Conservation (phyloP, 2,329 filamentous ascomycete species). For the Raffaelea ambrosiae region DNA sequence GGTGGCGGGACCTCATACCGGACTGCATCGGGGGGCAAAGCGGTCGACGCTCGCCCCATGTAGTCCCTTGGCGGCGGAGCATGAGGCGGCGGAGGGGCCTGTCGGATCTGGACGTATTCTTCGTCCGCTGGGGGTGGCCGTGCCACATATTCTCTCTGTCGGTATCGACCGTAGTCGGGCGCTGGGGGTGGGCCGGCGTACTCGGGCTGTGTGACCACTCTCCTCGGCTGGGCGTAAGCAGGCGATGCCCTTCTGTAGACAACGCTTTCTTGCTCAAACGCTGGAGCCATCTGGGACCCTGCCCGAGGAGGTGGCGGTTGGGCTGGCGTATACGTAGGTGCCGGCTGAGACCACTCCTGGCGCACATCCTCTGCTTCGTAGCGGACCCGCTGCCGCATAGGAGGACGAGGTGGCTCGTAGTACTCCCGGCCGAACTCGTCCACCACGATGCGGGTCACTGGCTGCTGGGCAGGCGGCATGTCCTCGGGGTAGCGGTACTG, state of each 20-base stretch:
- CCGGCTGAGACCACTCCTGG: constrained; percentile 30
- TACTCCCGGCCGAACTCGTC: constrained; percentile 82
- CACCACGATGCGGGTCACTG: constrained; percentile 60
- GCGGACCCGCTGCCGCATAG: constrained; percentile 17
- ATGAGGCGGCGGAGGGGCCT: background rate
- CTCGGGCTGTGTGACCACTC: constrained; percentile 56
- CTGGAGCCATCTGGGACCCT: constrained; percentile 36
- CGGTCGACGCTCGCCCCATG: constrained; percentile 43
- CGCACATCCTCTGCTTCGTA: too few relatives aligned
- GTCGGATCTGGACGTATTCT: constrained; percentile 37
- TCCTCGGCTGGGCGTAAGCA: constrained; percentile 33
- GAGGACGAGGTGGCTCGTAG: constrained; percentile 37
- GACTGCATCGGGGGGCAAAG: constrained; percentile 34
- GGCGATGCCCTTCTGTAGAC: constrained; percentile 46
- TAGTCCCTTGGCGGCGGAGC: constrained; percentile 33
- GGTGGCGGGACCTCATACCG: constrained; percentile 15
- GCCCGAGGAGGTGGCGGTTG: constrained; percentile 25
- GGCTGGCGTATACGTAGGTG: constrained; percentile 34
- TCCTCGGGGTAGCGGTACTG: constrained; percentile 25
- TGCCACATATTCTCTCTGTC: constrained; percentile 49
- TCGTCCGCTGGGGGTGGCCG: constrained; percentile 33
- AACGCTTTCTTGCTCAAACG: constrained; percentile 40
- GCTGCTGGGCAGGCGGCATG: background rate
- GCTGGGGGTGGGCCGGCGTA: constrained; percentile 25
- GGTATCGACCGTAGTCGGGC: constrained; percentile 44